Percentiles rank a stretch among this genome's conserved stretches.
These are phyloP conservation scores for Solanum sejunctum DNA, from an alignment of 257 asterid species.

Conservation along the genomic window DNA sequence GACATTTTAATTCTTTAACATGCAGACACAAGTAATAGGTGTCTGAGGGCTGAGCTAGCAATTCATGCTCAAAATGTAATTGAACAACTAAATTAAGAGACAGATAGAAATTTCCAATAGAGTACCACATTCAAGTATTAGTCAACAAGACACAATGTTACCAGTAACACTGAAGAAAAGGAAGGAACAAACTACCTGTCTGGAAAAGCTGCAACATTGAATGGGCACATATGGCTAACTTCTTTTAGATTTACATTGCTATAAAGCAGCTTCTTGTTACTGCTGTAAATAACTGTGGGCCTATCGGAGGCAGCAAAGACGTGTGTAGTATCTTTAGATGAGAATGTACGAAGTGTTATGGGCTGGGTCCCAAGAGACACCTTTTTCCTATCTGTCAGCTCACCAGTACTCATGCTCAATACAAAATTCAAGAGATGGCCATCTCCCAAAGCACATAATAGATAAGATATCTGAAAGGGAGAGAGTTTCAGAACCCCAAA, in stretches of 20 bases:
- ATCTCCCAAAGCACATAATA: slow-evolving; percentile 98
- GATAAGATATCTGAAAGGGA: slow-evolving; percentile 74
- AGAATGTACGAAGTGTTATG: slow-evolving; percentile 87
- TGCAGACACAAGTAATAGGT: not conserved
- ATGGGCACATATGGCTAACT: slow-evolving; percentile 96
- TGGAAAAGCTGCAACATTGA: slow-evolving; percentile 96
- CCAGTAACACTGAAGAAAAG: not conserved
- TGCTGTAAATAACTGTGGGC: slow-evolving; percentile 94
- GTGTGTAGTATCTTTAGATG: slow-evolving; percentile 85
- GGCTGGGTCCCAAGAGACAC: slow-evolving; percentile 98
- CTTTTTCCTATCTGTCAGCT: slow-evolving; percentile 85
- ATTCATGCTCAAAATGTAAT: not conserved
- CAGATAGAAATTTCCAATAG: not conserved
- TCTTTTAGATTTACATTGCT: slow-evolving; percentile 94
- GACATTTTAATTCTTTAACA: not conserved
- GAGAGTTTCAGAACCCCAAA: not conserved
- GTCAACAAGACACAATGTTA: not conserved
- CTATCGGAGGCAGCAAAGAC: slow-evolving; percentile 99
- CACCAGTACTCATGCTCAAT: slow-evolving; percentile 65
- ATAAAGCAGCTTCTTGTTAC: slow-evolving; percentile 92
- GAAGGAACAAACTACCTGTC: slow-evolving; percentile 51
- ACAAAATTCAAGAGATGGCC: slow-evolving; percentile 93
- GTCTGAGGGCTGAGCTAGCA: not conserved
- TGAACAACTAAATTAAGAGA: not conserved
- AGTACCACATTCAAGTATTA: not conserved